Base-by-base conservation (phyloP, 129 eudicot genomes). In the Dittrichia graveolens region DNA sequence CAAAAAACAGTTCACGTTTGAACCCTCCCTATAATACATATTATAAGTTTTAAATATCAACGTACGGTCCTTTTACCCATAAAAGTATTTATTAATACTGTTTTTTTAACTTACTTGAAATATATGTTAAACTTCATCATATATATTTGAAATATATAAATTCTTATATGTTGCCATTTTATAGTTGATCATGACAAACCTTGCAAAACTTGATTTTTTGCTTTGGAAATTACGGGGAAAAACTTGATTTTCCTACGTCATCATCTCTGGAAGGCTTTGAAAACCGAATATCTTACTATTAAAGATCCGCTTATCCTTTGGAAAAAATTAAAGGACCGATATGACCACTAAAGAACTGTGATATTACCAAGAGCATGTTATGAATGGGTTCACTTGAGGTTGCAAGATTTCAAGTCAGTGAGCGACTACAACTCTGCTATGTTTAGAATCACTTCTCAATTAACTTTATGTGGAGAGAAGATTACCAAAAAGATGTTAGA, bases 211-310 rank as follows among this genome's bases (percentile, higher is more conserved):
- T n/a, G n/a, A n/a, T n/a, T n/a, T n/a, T n/a, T n/a, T n/a, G n/a
- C n/a, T n/a, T n/a, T n/a, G n/a, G n/a, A n/a, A n/a, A n/a, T n/a
- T n/a, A n/a, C n/a, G n/a, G n/a, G n/a, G n/a, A n/a, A n/a, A n/a
- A n/a, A n/a, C n/a, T n/a, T 54, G 60, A 16, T 54, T 54, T 54
- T 15, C 34, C 8, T 54, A 54, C 60, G 4, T 9, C 43, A 60
- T 37, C n/a, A n/a, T n/a, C n/a, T n/a, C n/a, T n/a, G n/a, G n/a
- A 44, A 37, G 65, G 45, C 18, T 34, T 54, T 54, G 60, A 54
- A 54, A 19, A 54, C 10, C 16, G 34, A 54, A 54, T 54, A 54
- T 15, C 12, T 60, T 12, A 60, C 42, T 5, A 5, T 34, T 2
- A 60, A 60, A 0, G 65, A 60, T 6, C 44, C 44, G 37, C 2